Conservation (phyloP, 2,329 filamentous ascomycete species). For the Volutella citrinella region DNA sequence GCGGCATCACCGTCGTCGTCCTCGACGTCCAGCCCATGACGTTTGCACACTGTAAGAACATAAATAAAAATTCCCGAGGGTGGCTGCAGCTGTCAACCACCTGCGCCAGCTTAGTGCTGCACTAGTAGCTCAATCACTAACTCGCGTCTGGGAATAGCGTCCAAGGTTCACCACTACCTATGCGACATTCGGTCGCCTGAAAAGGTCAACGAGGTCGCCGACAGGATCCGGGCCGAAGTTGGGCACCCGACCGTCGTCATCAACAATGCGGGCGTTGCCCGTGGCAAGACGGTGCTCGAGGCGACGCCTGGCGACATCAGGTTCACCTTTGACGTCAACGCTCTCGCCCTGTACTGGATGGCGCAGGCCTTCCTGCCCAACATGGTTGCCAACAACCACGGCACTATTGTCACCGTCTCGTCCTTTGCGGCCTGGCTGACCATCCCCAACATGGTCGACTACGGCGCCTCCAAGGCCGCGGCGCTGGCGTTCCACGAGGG, state of each 20-base stretch:
- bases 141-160: conserved; percentile 22
- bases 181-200: conserved; percentile 65
- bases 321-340: conserved; percentile 70
- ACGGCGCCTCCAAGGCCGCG: conserved; percentile 64
- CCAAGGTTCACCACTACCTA: conserved; percentile 64
- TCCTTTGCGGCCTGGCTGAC: conserved; percentile 60
- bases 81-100: no score
- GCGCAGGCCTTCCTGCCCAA: conserved; percentile 63
- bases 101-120: no score
- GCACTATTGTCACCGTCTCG: conserved; percentile 70
- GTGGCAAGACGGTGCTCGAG: conserved; percentile 60
- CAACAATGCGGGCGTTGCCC: conserved; percentile 67
- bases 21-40: conserved; percentile 65
- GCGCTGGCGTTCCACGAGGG: conserved; percentile 68
- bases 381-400: conserved; percentile 64
- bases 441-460: conserved; percentile 65
- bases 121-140: conserved; percentile 7
- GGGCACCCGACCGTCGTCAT: conserved; percentile 68
- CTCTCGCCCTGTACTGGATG: conserved; percentile 65
- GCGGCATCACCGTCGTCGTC: conserved; percentile 65
- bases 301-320: conserved; percentile 56
- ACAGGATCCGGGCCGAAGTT: conserved; percentile 50
- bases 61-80: no score
- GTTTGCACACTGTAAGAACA: no score
- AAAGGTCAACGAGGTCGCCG: conserved; percentile 50